phyloP scores from a whole-genome alignment of 768 basidiomycete genomes.

The Collybia nuda region DNA sequence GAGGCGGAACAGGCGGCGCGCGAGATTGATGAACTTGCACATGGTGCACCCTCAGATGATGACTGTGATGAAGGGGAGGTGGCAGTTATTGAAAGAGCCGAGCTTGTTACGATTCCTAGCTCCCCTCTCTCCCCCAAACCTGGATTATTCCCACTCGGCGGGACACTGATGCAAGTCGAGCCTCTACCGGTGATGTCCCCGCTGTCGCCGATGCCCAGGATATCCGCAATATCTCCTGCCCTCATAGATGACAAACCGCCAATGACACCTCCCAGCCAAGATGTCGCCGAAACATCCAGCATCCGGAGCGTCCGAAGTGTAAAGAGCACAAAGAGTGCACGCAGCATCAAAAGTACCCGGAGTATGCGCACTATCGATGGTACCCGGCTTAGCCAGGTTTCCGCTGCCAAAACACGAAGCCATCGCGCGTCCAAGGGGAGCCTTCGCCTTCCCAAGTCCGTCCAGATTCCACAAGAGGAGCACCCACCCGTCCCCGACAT shows the following conservation, averaged over 20 bases:
- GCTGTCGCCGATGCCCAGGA: constrained; percentile 13
- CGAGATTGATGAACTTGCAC: constrained; percentile 68
- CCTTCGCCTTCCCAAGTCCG: constrained; percentile 52
- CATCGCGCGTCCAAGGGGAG: constrained; percentile 64
- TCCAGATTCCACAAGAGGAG: constrained; percentile 14
- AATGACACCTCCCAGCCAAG: constrained; percentile 15
- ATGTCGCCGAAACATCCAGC: constrained; percentile 37
- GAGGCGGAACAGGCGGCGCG: constrained; percentile 71
- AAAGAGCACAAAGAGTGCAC: constrained; percentile 32
- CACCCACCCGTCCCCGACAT: constrained; percentile 33
- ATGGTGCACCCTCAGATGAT: constrained; percentile 21
- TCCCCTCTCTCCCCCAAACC: constrained; percentile 19
- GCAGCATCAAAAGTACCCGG: constrained; percentile 31
- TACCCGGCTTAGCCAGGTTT: constrained; percentile 40
- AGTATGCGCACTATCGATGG: constrained; percentile 22
- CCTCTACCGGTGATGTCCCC: constrained; percentile 13
- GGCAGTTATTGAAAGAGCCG: constrained; percentile 46
- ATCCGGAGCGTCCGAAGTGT: constrained; percentile 39
- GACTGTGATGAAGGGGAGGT: constrained; percentile 26
- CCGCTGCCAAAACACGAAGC: constrained; percentile 67
- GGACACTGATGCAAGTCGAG: constrained; percentile 10
- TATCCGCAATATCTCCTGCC: constrained; percentile 6
- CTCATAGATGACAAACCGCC: background rate
- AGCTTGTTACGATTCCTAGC: constrained; percentile 38
- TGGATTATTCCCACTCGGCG: constrained; percentile 7